Evolutionary conservation across 2,329 filamentous ascomycete species (phyloP).

Genomic region (Colletotrichum phormii): DNA sequence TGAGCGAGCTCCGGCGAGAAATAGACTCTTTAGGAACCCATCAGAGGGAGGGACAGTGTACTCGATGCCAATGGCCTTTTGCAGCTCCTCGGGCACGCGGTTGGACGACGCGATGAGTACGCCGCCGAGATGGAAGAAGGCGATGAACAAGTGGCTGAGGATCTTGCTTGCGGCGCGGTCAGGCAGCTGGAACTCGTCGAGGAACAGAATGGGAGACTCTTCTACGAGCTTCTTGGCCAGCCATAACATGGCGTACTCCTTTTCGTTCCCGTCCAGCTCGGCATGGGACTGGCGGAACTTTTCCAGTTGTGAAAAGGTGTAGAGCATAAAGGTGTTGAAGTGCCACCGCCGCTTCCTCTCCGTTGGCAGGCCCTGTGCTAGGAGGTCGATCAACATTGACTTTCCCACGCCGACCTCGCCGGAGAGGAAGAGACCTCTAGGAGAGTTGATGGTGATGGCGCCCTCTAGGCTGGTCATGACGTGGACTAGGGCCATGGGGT

Average conservation of each 20-base stretch:
- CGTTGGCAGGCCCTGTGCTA: slow-evolving; percentile 82
- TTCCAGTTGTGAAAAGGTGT: slow-evolving; percentile 79
- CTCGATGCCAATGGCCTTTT: slow-evolving; percentile 78
- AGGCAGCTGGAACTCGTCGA: slow-evolving; percentile 87
- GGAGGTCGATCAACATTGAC: slow-evolving; percentile 84
- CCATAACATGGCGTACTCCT: slow-evolving; percentile 77
- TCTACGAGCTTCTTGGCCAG: slow-evolving; percentile 82
- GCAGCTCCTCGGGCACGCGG: slow-evolving; percentile 84
- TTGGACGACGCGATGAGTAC: slow-evolving; percentile 86
- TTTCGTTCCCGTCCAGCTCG: slow-evolving; percentile 40
- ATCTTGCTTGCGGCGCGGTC: slow-evolving; percentile 84
- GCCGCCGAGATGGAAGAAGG: slow-evolving; percentile 85
- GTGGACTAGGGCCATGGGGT: slow-evolving; percentile 69
- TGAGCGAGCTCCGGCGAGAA: slow-evolving; percentile 41
- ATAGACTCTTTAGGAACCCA: slow-evolving; percentile 61
- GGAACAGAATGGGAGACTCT: slow-evolving; percentile 79
- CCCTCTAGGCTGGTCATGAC: slow-evolving; percentile 78
- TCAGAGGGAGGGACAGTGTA: slow-evolving; percentile 69
- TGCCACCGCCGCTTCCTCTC: slow-evolving; percentile 81
- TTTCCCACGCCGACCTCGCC: slow-evolving; percentile 88
- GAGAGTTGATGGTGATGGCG: slow-evolving; percentile 78
- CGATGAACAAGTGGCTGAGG: slow-evolving; percentile 80
- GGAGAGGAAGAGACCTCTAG: slow-evolving; percentile 80
- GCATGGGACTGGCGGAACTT: slow-evolving; percentile 62
- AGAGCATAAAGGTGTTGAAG: slow-evolving; percentile 89